Evolutionary conservation across 768 basidiomycete species (phyloP).

Genomic region (Termitomyces eurrhizus): DNA sequence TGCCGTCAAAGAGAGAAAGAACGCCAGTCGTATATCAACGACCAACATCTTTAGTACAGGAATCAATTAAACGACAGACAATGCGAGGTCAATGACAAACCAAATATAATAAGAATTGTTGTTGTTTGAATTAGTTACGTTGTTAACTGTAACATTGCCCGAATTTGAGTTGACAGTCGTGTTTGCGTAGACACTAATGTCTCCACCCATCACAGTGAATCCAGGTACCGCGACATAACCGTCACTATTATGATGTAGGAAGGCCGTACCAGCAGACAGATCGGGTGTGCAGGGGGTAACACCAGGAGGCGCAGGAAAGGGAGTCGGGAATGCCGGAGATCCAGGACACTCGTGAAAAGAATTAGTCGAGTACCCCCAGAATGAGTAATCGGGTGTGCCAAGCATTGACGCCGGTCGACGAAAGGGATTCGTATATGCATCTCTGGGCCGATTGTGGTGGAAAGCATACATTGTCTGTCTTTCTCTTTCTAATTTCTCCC

Average conservation of each 20-base stretch:
- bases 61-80: not conserved
- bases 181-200: not conserved
- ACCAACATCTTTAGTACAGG: no score
- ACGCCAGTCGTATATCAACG: not conserved
- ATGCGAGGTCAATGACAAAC: not conserved
- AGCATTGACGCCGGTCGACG: not conserved
- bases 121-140: not conserved
- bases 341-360: not conserved
- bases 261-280: not conserved
- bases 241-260: not conserved
- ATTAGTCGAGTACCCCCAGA: not conserved
- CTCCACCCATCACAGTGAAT: not conserved
- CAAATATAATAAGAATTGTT: not conserved
- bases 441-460: not conserved
- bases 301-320: not conserved
- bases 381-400: not conserved
- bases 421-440: not conserved
- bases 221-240: not conserved
- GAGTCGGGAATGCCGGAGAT: not conserved
- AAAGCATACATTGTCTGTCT: not conserved
- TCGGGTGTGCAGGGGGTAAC: not conserved
- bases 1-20: not conserved
- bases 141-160: not conserved
- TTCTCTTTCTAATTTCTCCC: not conserved
- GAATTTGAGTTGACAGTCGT: not conserved